Base-by-base conservation (phyloP, 2,329 filamentous ascomycete species). In the Cryphonectria radicalis region DNA sequence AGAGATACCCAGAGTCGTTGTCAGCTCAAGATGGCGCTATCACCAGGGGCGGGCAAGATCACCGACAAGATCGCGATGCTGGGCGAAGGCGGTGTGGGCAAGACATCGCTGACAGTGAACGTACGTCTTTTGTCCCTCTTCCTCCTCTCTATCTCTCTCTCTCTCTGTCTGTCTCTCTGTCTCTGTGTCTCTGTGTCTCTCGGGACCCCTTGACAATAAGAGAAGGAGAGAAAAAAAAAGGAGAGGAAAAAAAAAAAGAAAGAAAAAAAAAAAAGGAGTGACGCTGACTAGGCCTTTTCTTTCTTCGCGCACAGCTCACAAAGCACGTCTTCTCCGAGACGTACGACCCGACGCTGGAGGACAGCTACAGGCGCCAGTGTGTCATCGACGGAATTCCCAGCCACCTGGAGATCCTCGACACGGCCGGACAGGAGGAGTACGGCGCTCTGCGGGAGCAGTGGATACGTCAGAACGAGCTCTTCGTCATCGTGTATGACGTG, bases 381-480 rank as follows among this genome's bases (percentile, higher is more conserved):
- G 71, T 73, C 22, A 70, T 73, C 37, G 71, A 73, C 46, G 66
- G 70, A 43, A 67, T 66, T 40, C 65, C 71, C 28, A 68, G 68
- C 37, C 69, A 71, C 43, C 42, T 73, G 46, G 71, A 73, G 55
- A 73, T 73, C 46, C 71, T 73, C 43, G 71, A 73, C 66, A 73
- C 71, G 28, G 71, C 71, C 37, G 71, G 71, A 7, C 71, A 73
- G 69, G 71, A 73, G 32, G 71, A 73, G 66, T 73, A 71, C 66
- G 70, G 68, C 1, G 71, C 71, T 32, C 68, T 73, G 66, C 68
- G 71, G 35, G 71, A 73, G 57, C 71, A 73, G 35, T 73, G 71
- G 71, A 73, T 73, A 68, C 68, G 71, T n/a, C 68, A 73, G 62
- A 73, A 70, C 62, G 71, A 73, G 69, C 71, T 73, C 25, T 73